A percentile compares a stretch with the other conserved stretches of the same genome.
Evolutionary conservation across 805 yeast genomes (phyloP).

Genomic region (Ogataea salicorniae): DNA sequence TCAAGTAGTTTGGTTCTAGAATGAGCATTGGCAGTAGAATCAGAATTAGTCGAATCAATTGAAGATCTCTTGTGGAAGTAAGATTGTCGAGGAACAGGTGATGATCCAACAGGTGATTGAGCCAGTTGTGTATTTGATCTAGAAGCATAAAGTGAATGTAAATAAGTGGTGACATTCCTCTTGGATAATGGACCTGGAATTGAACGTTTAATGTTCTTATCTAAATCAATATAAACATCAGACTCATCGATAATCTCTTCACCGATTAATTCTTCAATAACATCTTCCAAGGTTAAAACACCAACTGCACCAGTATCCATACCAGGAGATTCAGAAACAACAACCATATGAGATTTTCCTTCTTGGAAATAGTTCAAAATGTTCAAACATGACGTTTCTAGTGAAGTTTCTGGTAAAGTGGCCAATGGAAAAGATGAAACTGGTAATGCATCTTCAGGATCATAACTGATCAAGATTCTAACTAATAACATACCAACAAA

Average conservation of each 20-base stretch:
- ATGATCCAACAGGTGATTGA: not conserved
- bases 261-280: conserved; percentile 96
- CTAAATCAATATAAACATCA: conserved; percentile 88
- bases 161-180: conserved; percentile 61
- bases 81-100: conserved; percentile 6
- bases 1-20: too few relatives aligned
- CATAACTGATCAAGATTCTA: conserved; percentile 87
- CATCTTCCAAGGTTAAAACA: conserved; percentile 90
- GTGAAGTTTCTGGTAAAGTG: conserved; percentile 89
- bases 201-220: conserved; percentile 74
- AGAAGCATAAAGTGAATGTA: conserved; percentile 50
- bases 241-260: conserved; percentile 96
- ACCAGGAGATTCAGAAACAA: conserved; percentile 85
- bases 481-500: conserved; percentile 95
- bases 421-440: conserved; percentile 93
- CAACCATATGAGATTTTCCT: conserved; percentile 96
- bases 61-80: conserved; percentile 16
- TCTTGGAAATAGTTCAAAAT: conserved; percentile 95
- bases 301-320: conserved; percentile 76
- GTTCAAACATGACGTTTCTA: conserved; percentile 88
- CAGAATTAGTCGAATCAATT: conserved; percentile 9
- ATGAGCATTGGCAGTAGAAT: not conserved
- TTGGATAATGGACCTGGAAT: conserved; percentile 73
- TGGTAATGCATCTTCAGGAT: conserved; percentile 92
- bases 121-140: conserved; percentile 8